phyloP scores from a whole-genome alignment of 345 rosid genomes.

The Eutrema yunnanense region DNA sequence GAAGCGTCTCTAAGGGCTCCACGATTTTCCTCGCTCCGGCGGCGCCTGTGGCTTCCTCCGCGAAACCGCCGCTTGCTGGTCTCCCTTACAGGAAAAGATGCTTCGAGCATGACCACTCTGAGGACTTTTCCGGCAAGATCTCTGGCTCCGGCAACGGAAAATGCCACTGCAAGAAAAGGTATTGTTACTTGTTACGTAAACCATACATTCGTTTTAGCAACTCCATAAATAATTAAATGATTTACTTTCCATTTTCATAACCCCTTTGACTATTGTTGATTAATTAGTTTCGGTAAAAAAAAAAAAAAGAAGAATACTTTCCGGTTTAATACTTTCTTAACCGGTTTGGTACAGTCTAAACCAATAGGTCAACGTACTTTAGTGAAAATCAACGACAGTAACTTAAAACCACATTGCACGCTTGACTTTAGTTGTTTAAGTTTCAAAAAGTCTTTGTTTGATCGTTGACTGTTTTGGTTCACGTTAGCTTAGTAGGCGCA shows the following conservation, averaged over 20 bases:
- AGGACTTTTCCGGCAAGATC: constrained; percentile 43
- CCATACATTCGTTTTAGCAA: neutral
- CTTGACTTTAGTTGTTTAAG: constrained; percentile 3
- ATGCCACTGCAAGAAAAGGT: constrained; percentile 94
- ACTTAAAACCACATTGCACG: constrained; percentile 2
- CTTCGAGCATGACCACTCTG: constrained; percentile 51
- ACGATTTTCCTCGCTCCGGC: constrained; percentile 50
- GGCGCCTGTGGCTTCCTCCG: constrained; percentile 41
- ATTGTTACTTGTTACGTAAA: neutral
- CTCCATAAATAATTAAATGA: neutral
- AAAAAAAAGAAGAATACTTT: no score
- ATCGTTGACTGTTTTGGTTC: neutral
- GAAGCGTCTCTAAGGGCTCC: constrained; percentile 79
- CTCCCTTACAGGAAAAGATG: constrained; percentile 60
- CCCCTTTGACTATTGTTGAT: neutral
- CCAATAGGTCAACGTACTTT: neutral
- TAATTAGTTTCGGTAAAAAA: neutral
- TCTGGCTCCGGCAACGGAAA: constrained; percentile 56
- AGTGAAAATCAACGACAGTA: neutral
- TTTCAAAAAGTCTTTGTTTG: neutral
- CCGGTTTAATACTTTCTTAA: neutral
- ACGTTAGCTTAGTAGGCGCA: neutral
- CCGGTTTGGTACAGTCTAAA: neutral
- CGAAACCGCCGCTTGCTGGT: constrained; percentile 62
- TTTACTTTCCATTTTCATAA: neutral